Conservation (phyloP, 139 green algal genomes). For the Volvox africanus region DNA sequence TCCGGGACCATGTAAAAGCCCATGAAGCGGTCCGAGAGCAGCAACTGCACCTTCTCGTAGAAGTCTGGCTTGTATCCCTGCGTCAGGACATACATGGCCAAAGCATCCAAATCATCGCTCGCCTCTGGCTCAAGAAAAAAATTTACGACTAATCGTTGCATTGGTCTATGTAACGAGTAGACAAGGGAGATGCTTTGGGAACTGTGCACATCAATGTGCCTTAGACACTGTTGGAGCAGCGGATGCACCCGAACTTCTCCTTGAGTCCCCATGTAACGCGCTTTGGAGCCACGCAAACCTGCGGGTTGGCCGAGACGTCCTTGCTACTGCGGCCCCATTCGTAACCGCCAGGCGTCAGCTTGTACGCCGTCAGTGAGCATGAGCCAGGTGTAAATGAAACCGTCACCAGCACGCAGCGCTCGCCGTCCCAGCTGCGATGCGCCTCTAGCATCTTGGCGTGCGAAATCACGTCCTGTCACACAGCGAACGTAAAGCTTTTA, state of each 20-base stretch:
- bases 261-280: too few species aligned
- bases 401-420: conserved; percentile 95
- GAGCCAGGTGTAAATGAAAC: conserved; percentile 97
- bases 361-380: conserved; percentile 96
- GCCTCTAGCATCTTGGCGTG: conserved; percentile 97
- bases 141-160: too few species aligned
- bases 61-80: conserved; percentile 92
- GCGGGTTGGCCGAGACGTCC: conserved; percentile 85
- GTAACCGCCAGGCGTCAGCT: conserved; percentile 93
- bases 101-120: too few species aligned
- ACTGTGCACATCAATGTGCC: too few species aligned
- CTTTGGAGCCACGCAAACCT: conserved; percentile 36
- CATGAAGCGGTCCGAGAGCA: conserved; percentile 98
- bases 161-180: too few species aligned
- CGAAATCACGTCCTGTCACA: conserved; percentile 85
- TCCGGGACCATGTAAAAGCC: conserved; percentile 98
- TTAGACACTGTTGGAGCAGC: too few species aligned
- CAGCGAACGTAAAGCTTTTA: too few species aligned
- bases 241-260: too few species aligned
- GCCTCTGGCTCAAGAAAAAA: too few species aligned
- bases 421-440: conserved; percentile 96
- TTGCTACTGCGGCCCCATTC: conserved; percentile 93
- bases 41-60: conserved; percentile 99
- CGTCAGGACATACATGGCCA: conserved; percentile 6
- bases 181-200: too few species aligned